Percentiles rank a stretch among this genome's conserved stretches.
phyloP scores from a whole-genome alignment of 2,329 filamentous ascomycete genomes.

The Colletotrichum sp. region DNA sequence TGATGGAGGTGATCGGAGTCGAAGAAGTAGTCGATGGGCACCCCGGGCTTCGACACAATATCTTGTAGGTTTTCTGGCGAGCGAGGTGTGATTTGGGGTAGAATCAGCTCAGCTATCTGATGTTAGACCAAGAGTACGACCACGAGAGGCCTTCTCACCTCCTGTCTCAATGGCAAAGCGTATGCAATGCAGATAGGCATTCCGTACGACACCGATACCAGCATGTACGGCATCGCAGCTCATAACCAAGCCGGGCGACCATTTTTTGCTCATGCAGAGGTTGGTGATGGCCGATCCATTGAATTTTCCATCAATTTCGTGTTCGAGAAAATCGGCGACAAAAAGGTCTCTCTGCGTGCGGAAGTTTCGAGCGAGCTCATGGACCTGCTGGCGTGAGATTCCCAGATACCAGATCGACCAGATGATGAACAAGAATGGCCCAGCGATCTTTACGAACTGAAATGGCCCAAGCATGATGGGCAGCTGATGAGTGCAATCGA shows the following conservation, averaged over 20 bases:
- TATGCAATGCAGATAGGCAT: conserved; percentile 49
- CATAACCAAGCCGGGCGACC: conserved; percentile 46
- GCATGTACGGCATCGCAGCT: conserved; percentile 47
- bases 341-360: conserved; percentile 37
- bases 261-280: conserved; percentile 41
- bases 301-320: conserved; percentile 36
- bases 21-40: conserved; percentile 38
- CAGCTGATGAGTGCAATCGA: neutral
- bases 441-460: conserved; percentile 24
- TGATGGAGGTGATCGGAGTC: conserved; percentile 34
- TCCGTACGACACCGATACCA: conserved; percentile 48
- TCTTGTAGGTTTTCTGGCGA: conserved; percentile 33
- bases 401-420: conserved; percentile 31
- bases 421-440: conserved; percentile 26
- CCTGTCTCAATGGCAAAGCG: conserved; percentile 53
- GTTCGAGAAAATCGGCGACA: conserved; percentile 35
- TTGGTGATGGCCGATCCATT: conserved; percentile 33
- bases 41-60: conserved; percentile 20
- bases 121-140: conserved; percentile 7
- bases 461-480: conserved; percentile 25
- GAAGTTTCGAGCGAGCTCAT: conserved; percentile 31
- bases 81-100: conserved; percentile 39
- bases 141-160: conserved; percentile 30
- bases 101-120: conserved; percentile 37
- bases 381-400: conserved; percentile 24